These are phyloP conservation scores for Chrysoporthe austroafricana DNA, from an alignment of 2,329 filamentous ascomycete genomes.

Conservation along the genomic window DNA sequence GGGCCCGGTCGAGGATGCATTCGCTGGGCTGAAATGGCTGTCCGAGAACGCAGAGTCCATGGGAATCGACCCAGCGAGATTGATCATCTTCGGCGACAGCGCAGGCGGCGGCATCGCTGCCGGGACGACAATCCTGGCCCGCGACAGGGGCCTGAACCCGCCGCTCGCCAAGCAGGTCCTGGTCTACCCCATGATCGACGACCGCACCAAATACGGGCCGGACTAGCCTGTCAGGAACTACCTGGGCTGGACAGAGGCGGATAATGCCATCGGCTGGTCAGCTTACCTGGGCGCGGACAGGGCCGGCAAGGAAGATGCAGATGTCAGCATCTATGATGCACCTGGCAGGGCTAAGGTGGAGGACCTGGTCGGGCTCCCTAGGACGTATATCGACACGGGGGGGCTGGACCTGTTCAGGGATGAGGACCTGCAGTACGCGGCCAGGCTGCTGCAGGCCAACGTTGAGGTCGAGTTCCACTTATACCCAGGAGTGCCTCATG, in stretches of 20 bases:
- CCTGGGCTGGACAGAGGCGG: constrained; percentile 3
- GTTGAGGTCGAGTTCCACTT: constrained; percentile 46
- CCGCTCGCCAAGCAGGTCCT: constrained; percentile 36
- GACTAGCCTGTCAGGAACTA: constrained; percentile 13
- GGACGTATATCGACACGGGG: constrained; percentile 45
- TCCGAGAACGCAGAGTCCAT: constrained; percentile 33
- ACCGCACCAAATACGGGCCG: constrained; percentile 27
- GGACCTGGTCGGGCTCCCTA: constrained; percentile 38
- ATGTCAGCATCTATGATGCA: constrained; percentile 32
- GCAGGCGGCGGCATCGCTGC: constrained; percentile 20
- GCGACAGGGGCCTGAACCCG: constrained; percentile 30
- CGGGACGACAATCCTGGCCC: constrained; percentile 42
- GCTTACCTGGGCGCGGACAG: constrained; percentile 18
- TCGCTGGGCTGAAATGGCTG: constrained; percentile 34
- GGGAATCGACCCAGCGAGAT: constrained; percentile 6
- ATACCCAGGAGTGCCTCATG: constrained; percentile 46
- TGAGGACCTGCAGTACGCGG: constrained; percentile 40
- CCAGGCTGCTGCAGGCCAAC: constrained; percentile 37
- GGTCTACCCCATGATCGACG: constrained; percentile 36
- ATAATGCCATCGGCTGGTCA: constrained; percentile 15
- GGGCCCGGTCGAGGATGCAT: constrained; percentile 42
- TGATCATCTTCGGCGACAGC: constrained; percentile 18
- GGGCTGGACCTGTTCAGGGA: constrained; percentile 44
- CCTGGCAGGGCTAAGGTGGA: constrained; percentile 31
- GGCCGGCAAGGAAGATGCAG: constrained; percentile 10